Evolutionary conservation across 2,329 filamentous ascomycete species (phyloP).

Genomic region (Aspergillus oerlinghausenensis): DNA sequence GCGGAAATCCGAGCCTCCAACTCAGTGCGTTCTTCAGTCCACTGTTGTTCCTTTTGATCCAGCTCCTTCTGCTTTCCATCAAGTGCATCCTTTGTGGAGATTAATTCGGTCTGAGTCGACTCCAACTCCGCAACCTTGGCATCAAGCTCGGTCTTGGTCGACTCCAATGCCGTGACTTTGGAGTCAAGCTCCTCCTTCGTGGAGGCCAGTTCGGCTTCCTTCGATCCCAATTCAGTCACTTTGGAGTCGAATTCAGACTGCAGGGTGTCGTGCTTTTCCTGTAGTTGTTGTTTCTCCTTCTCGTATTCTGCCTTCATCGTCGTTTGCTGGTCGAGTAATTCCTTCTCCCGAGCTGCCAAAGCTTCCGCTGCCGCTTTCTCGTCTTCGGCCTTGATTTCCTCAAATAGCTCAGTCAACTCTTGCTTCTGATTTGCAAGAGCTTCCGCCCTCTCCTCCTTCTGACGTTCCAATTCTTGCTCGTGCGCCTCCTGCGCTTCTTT

Average conservation of each 20-base stretch:
- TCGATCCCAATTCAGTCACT: slow-evolving; percentile 29
- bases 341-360: slow-evolving; percentile 37
- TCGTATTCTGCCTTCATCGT: slow-evolving; percentile 32
- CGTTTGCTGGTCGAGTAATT: slow-evolving; percentile 40
- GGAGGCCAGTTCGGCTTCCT: slow-evolving; percentile 21
- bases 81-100: slow-evolving; percentile 22
- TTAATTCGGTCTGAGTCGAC: slow-evolving; percentile 22
- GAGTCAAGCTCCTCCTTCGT: slow-evolving; percentile 30
- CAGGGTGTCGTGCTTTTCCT: slow-evolving; percentile 32
- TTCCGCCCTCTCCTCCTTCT: slow-evolving; percentile 29
- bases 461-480: slow-evolving; percentile 31
- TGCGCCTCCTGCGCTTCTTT: slow-evolving; percentile 44
- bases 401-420: slow-evolving; percentile 44
- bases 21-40: slow-evolving; percentile 28
- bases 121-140: slow-evolving; percentile 13
- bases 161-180: slow-evolving; percentile 23
- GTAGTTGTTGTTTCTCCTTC: slow-evolving; percentile 35
- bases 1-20: slow-evolving; percentile 37
- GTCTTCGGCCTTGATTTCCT: slow-evolving; percentile 43
- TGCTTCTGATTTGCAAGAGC: slow-evolving; percentile 41
- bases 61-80: slow-evolving; percentile 25
- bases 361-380: slow-evolving; percentile 35
- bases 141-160: slow-evolving; percentile 24
- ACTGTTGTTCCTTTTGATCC: slow-evolving; percentile 29
- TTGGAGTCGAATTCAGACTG: slow-evolving; percentile 34